Evolutionary conservation across 202 grass and related monocot genomes (phyloP).

Genomic region (Setaria viridis): DNA sequence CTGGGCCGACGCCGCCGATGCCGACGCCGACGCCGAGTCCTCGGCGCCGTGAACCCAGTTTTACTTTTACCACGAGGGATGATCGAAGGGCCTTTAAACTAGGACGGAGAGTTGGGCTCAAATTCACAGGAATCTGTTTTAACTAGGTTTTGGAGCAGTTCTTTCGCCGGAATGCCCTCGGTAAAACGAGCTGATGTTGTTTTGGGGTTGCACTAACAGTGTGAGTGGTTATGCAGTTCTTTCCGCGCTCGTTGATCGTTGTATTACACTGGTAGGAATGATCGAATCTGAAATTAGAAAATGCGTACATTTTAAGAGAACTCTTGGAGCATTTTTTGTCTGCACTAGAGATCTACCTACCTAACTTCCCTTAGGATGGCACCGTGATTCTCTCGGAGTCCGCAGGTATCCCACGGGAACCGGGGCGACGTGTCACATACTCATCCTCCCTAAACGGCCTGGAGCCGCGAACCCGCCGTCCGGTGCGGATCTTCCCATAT

Average conservation of each 20-base stretch:
- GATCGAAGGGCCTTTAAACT: too few relatives aligned
- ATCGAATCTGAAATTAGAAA: not conserved
- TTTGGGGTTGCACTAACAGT: not conserved
- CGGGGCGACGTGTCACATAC: not conserved
- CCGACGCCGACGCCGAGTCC: not conserved
- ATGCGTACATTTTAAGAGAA: too few relatives aligned
- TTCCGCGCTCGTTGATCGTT: too few relatives aligned
- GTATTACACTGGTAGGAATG: not conserved
- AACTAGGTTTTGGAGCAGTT: too few relatives aligned
- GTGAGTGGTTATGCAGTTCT: not conserved
- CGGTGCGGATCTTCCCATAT: not conserved
- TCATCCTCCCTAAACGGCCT: not conserved
- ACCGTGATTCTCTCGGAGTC: not conserved
- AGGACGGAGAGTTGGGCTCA: not conserved
- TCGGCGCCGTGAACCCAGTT: not conserved
- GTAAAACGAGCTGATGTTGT: not conserved
- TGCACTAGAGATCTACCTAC: too few relatives aligned
- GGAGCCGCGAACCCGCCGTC: not conserved
- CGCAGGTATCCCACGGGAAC: too few relatives aligned
- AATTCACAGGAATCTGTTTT: too few relatives aligned
- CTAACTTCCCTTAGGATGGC: too few relatives aligned
- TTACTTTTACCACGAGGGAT: not conserved
- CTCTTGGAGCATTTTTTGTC: too few relatives aligned
- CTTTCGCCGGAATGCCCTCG: too few relatives aligned
- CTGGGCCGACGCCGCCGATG: constrained; percentile 39